Base-by-base conservation (phyloP, 2,329 filamentous ascomycete genomes). In the Aureobasidium sp. region DNA sequence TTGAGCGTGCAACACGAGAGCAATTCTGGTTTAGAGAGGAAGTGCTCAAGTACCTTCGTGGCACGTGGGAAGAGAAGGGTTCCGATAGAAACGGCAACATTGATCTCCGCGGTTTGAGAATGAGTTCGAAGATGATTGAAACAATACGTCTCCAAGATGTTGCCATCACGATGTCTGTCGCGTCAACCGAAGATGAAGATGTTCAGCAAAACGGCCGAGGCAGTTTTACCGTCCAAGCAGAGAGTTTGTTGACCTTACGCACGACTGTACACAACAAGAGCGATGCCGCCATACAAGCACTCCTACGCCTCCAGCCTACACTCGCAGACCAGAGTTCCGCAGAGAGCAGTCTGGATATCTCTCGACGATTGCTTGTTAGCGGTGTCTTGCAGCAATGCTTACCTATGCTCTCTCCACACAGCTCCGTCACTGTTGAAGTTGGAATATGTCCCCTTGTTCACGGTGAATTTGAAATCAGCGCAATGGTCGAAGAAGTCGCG, bases 1-100 rank as follows among this genome's bases (percentile, higher is more conserved):
- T 83, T 47, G 92, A 97, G 75, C 84, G 89, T 37, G 83, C 86
- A 14, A 88, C 82, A 64, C 82, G 92, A 57, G 91, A 96, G 75
- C 85, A 87, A 0, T 97, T 97, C 72, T 97, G 92, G 92, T 96
- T 91, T 73, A 85, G 91, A 17, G 89, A 96, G 72, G 86, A 85
- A 70, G 82, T 97, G 1, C 81, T 97, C 3, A 86, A 88, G 64
- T 79, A 80, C 45, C 76, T 96, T 11, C 81, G 80, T 29, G 91
- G 87, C 0, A 84, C 80, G 0, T 97, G 92, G 92, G 83, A 79
- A 61, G 83, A 86, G 66, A 75, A 78, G 17, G 84, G 84, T 0
- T 75, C 78, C 67, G 77, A 77, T 1, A 81, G 87, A 42, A 76
- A 78, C 49, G 92, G 92, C 2, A 79, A 79, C 1, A 82, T 97